Evolutionary conservation across 2,329 filamentous ascomycete species (phyloP).

Genomic region (Nemania bipapillata): DNA sequence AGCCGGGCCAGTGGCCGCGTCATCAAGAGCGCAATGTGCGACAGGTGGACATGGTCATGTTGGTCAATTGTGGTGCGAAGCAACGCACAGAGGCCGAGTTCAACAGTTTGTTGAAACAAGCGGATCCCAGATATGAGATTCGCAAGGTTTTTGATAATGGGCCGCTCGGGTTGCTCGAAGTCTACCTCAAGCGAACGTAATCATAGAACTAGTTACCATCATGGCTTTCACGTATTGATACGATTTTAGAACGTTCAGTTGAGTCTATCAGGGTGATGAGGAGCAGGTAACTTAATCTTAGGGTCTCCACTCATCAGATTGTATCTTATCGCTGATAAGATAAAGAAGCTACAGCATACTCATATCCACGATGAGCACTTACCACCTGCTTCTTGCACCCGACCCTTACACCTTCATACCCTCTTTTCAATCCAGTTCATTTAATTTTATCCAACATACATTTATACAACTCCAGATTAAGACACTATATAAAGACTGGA

Average conservation of each 20-base stretch:
- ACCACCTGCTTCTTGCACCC: too few species aligned
- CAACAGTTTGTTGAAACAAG: background rate
- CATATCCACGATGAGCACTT: too few species aligned
- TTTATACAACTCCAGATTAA: too few species aligned
- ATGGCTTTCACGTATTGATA: background rate
- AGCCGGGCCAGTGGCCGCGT: background rate
- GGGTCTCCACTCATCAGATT: background rate
- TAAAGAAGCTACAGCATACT: too few species aligned
- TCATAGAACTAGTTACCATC: background rate
- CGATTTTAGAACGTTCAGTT: too few species aligned
- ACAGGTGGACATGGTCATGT: slow-evolving; percentile 11
- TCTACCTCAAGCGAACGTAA: background rate
- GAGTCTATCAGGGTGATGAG: too few species aligned
- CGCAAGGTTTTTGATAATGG: background rate
- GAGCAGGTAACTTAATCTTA: too few species aligned
- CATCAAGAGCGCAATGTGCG: background rate
- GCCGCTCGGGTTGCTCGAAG: slow-evolving; percentile 1
- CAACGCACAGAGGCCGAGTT: slow-evolving; percentile 9
- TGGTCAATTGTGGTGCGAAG: slow-evolving; percentile 6
- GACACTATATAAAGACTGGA: too few species aligned
- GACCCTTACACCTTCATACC: too few species aligned
- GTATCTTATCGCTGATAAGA: too few species aligned
- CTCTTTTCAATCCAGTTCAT: too few species aligned
- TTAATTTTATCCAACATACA: too few species aligned
- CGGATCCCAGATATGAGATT: slow-evolving; percentile 1